Base-by-base conservation (phyloP, 768 basidiomycete species). In the Boletellus sp. region DNA sequence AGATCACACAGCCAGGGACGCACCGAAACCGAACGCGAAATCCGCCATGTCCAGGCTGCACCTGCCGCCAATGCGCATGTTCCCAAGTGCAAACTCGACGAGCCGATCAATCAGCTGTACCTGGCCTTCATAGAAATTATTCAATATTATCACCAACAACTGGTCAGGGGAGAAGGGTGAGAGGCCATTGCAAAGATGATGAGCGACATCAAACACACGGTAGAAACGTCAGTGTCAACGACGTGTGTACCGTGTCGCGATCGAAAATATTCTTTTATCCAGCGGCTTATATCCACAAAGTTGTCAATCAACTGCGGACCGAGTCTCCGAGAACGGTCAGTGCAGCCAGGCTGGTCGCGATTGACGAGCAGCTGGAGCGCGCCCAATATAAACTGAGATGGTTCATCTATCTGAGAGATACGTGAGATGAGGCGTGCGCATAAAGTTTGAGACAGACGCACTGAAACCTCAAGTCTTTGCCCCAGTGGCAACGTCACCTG, bases 291-390 rank as follows among this genome's bases (percentile, higher is more conserved):
- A 31, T 67, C 53, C 37, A 61, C 60, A 42, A 65, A 69, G 34
- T 67, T 67, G 35, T 65, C 67, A 22, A 69, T 55, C 0, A 69
- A 41, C 16, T 67, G 67, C 22, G 65, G 65, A 4, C 65, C 67
- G 2, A 67, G 60, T 20, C 37, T 49, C 6, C 60, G 57, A 24
- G 62, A 51, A 39, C 19, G 42, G 35, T 60, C 56, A n/a, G 42
- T 34, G 38, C 22, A 45, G 4, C 36, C 46, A 3, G 19, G 11
- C 26, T 20, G 41, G 46, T 67, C 56, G 12, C 65, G 67, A 37
- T 69, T 67, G 42, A 45, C 65, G 33, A 67, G 67, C 7, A 67
- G 45, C 33, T 69, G 60, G 16, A 65, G 28, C 20, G 56, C 54
- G 35, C 65, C 67, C 15, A 59, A 23, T 37, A 69, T 51, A 33